Evolutionary conservation across 495 filamentous ascomycete genomes (phyloP), one percentile per base, ranked within the genome.

Genomic region (Trichoderma asperelloides): DNA sequence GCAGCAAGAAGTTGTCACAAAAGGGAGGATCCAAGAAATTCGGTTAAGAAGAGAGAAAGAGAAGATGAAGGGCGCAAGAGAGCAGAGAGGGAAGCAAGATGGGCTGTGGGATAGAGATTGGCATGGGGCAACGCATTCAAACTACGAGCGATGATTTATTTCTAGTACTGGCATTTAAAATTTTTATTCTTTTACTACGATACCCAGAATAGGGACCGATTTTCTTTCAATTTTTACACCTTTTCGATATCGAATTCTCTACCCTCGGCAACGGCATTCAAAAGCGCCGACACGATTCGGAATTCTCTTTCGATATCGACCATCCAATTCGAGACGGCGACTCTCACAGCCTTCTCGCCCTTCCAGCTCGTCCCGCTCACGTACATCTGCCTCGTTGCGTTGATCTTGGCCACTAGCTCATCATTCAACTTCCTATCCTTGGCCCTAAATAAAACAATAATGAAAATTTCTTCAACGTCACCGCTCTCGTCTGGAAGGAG

Each of bases 311-410:
- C 80, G 1, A 80, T 78, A 66, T 87, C 79, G 15, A 87, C 84
- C 69, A 85, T 82, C 93, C 94, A 97, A 70, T 89, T 96, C 13
- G 88, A 86, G 41, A 96, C 88, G 0, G 94, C 94, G 70, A 96
- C 84, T 27, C 94, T 81, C 70, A 85, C 87, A 21, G 92, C 93
- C 62, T 88, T 84, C 65, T 78, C 71, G 0, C 88, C 88, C 45
- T 86, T 76, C 92, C 92, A 97, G 63, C 78, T 80, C 2, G 90
- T 96, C 12, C 91, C 90, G 49, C 89, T 91, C 4, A 96, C 91
- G 74, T 91, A 96, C 72, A 96, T 89, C 70, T 84, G 85, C 39
- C 87, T 81, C 7, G 85, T 88, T 7, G 78, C 82, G 71, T 97
- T 96, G 69, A 97, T 95, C 63, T 79, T 84, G 37, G 81, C 75